Base-by-base conservation (phyloP, 169 alveolate genomes). In the Plasmodium coatneyi region DNA sequence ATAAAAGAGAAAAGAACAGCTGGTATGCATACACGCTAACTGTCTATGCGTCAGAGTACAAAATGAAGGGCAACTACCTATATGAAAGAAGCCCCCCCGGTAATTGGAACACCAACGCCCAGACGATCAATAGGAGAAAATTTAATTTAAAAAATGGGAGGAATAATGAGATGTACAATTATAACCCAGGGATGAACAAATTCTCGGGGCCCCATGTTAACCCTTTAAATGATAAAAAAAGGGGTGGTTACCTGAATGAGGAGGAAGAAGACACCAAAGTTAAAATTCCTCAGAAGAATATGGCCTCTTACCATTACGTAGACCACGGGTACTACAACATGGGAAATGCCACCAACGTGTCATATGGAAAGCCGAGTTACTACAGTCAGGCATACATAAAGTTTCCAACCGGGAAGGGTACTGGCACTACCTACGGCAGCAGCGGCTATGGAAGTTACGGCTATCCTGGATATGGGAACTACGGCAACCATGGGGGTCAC, bases 41-140 rank as follows among this genome's bases (percentile, higher is more conserved):
- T 9, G 34, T 4, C 46, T 3, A 49, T 0, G 0, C 60, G 3
- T 49, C 9, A 3, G 14, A 49, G 6, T 16, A 41, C 5, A 71
- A 22, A 71, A 83, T 71, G 92, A 83, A 83, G 22, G 82, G 82
- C 2, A 71, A 34, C 70, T 56, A 71, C 28, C 71, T 32, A 46
- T 83, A 83, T 43, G 92, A 83, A 36, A 34, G 71, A 70, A 22
- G 52, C 19, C n/a, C 28, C 49, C 74, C 81, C 12, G n/a, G 74
- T 22, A 36, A 36, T 16, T 70, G 43, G 74, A 83, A 83, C 52
- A 3, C 49, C 6, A 83, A 71, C 43, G 32, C 54, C 5, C 70
- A 25, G 25, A 10, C 16, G 19, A 71, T 43, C 1, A 66, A 71
- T 43, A 22, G 32, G 54, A 83, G 19, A n/a, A 71, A 36, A 1